These are phyloP conservation scores for Saturnispora silvae DNA, from an alignment of 805 yeast species.

Conservation along the genomic window DNA sequence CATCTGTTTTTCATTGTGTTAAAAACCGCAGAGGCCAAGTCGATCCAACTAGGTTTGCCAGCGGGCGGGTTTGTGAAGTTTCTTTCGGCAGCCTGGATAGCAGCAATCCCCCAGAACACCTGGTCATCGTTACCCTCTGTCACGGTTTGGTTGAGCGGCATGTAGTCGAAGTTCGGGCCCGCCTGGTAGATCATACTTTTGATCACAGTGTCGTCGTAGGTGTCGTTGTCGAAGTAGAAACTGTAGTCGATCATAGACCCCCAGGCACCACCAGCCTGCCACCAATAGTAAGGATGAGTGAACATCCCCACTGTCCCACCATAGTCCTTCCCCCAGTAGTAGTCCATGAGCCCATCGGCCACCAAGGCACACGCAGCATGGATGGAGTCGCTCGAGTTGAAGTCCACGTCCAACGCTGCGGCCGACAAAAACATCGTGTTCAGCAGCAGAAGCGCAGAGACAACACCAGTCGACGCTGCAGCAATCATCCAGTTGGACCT, in stretches of 20 bases:
- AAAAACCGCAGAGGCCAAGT: conserved; percentile 79
- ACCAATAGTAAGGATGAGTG: conserved; percentile 89
- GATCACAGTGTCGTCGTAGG: conserved; percentile 49
- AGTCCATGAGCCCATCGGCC: conserved; percentile 54
- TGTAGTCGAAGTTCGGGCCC: conserved; percentile 64
- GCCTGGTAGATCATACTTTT: conserved; percentile 63
- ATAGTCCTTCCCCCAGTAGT: conserved; percentile 48
- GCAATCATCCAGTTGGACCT: no score
- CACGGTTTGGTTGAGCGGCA: conserved; percentile 79
- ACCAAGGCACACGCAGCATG: conserved; percentile 40
- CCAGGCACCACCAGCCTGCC: conserved; percentile 98
- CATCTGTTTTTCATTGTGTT: conserved; percentile 86
- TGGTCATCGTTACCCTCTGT: conserved; percentile 98
- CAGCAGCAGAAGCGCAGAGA: no score
- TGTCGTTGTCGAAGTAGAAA: conserved; percentile 56
- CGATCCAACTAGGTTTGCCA: conserved; percentile 65
- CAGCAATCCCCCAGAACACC: conserved; percentile 93
- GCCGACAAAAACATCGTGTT: no score
- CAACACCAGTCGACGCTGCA: no score
- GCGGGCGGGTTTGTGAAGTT: conserved; percentile 64
- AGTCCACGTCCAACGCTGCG: conserved; percentile 23
- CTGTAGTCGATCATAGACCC: conserved; percentile 77
- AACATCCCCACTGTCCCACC: conserved; percentile 89
- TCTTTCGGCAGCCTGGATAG: conserved; percentile 84
- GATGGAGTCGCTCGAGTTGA: conserved; percentile 35